Conservation (phyloP, 2,329 filamentous ascomycete species). For the Verticillium albo-atrum region DNA sequence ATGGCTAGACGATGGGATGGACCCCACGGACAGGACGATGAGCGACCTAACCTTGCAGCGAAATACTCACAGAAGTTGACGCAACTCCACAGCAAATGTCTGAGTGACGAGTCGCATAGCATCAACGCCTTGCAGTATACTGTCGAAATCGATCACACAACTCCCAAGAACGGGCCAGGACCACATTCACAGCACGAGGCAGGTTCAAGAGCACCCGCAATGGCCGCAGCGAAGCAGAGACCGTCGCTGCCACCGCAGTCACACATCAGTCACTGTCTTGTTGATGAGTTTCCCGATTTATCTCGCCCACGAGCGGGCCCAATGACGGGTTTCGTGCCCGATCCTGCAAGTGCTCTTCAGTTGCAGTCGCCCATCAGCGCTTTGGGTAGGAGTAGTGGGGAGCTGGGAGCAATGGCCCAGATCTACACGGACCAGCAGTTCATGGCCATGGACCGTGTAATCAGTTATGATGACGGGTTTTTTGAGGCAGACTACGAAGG, state of each 20-base stretch:
- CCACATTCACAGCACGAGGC: not conserved
- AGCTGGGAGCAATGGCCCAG: conserved; percentile 16
- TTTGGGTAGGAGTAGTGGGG: conserved; percentile 6
- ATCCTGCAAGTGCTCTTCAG: not conserved
- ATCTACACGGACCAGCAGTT: conserved; percentile 13
- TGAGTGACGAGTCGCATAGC: conserved; percentile 1
- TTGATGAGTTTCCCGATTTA: not conserved
- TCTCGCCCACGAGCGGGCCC: not conserved
- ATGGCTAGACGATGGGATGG: conserved; percentile 17
- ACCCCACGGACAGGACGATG: not conserved
- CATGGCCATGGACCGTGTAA: conserved; percentile 15
- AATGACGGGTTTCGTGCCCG: not conserved
- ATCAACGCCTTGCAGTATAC: conserved; percentile 9
- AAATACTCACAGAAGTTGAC: conserved; percentile 10
- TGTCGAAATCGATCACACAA: conserved; percentile 4
- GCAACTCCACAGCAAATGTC: conserved; percentile 6
- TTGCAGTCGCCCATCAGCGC: not conserved
- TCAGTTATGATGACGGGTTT: conserved; percentile 16
- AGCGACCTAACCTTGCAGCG: conserved; percentile 3
- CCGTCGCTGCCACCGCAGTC: not conserved
- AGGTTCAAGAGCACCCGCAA: not conserved
- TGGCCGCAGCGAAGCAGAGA: not conserved
- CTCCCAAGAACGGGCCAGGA: not conserved
- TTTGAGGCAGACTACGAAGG: conserved; percentile 13
- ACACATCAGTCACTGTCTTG: not conserved